Percentiles rank a stretch among this genome's conserved stretches.
Conservation (phyloP, 2,329 filamentous ascomycete genomes). For the Lecanicillium sp. region DNA sequence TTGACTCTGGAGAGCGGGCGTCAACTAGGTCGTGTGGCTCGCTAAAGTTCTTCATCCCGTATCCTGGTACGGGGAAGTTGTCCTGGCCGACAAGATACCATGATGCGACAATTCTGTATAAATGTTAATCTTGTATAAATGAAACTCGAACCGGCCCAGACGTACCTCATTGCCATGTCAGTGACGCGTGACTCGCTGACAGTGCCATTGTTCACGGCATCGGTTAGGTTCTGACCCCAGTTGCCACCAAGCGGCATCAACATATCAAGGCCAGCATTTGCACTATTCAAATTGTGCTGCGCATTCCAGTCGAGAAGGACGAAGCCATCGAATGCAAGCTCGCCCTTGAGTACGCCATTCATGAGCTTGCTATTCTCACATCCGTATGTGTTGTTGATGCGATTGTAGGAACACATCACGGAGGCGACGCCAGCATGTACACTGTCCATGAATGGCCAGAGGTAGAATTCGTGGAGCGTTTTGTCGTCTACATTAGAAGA, state of each 20-base stretch:
- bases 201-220: conserved; percentile 71
- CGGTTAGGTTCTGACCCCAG: conserved; percentile 60
- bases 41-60: conserved; percentile 55
- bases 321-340: conserved; percentile 60
- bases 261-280: conserved; percentile 59
- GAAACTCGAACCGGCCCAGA: too few relatives aligned
- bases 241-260: conserved; percentile 51
- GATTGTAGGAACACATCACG: conserved; percentile 64
- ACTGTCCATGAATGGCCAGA: conserved; percentile 59
- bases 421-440: conserved; percentile 48
- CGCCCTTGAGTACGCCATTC: conserved; percentile 59
- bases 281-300: conserved; percentile 51
- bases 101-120: conserved; percentile 52
- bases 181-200: conserved; percentile 62
- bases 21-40: conserved; percentile 37
- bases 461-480: conserved; percentile 57
- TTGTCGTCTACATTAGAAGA: conserved; percentile 59
- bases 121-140: neutral
- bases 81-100: conserved; percentile 50
- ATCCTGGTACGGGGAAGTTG: conserved; percentile 34
- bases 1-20: conserved; percentile 38
- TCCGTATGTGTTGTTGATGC: conserved; percentile 64
- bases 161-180: conserved; percentile 65
- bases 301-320: conserved; percentile 64
- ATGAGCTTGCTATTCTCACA: conserved; percentile 65